Base-by-base conservation (phyloP, 495 filamentous ascomycete genomes). In the Staphylotrichum longicolle region DNA sequence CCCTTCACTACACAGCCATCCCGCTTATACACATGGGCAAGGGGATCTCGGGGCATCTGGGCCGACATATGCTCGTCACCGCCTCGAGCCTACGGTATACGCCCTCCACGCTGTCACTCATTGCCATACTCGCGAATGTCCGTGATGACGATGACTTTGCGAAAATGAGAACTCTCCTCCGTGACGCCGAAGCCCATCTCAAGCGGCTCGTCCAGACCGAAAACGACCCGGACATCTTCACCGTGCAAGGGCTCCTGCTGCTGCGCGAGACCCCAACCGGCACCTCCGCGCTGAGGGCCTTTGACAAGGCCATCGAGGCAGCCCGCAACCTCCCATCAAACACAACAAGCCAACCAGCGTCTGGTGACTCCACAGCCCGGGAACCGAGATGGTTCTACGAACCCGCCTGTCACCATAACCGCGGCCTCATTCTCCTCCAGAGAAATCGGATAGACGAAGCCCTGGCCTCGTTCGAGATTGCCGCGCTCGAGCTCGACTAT, bases 311-410 rank as follows among this genome's bases (percentile, higher is more conserved):
- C 27, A 58, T 73, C 55, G 9, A 63, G 14, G 41, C 15, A 34
- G 45, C 32, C 45, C n/a, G 40, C 15, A n/a, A 14, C 40, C 20
- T 52, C 32, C 47, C 52, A 47, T 44, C n/a, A 8, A 41, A n/a
- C 46, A 39, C 46, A n/a, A 14, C 30, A n/a, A n/a, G 7, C 4
- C 39, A 15, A 33, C 15, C 60, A n/a, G 30, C 27, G 20, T 1
- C 15, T 0, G 45, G 46, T 3, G 48, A 5, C 37, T 33, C 14
- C 7, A 20, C 47, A 5, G 32, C 41, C 48, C 61, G 70, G 12
- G 9, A 32, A 14, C 67, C 70, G 46, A 58, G 44, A 54, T 79
- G 75, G 76, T 60, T 64, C 37, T 72, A 68, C 66, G 71, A 74
- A 50, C 45, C 42, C 2, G 46, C 53, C 54, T 78, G 71, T 62